Evolutionary conservation across 202 grass and related monocot genomes (phyloP), one percentile per base, ranked within the genome.

Genomic region (Carex arenaria): DNA sequence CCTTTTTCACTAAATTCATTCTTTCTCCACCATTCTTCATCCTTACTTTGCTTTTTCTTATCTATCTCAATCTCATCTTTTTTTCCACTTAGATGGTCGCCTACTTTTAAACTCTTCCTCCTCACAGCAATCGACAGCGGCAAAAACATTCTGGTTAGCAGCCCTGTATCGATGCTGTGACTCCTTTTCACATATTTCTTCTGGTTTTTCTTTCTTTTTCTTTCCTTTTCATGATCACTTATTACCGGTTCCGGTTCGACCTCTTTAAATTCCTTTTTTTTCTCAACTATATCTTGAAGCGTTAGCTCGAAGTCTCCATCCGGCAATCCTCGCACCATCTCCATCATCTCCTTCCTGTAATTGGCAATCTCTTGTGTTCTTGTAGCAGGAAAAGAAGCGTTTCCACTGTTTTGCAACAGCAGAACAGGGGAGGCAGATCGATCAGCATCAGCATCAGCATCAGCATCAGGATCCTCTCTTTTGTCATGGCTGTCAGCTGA

Each of bases 281-380:
- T 71, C 82, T 94, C 90, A 45, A 97, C 94, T 74, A 97, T 88
- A 86, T 97, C 94, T 65, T 92, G 91, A 68, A 97, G 86, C 5
- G 94, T 94, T 55, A 97, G 90, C 92, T 97, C 94, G 81, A 92
- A 94, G 0, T 81, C 89, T 10, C 85, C 56, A 85, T 97, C 94
- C 0, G 92, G 92, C 77, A 97, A 64, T 57, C 83, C 90, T 10
- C 87, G 89, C 40, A 93, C 93, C 77, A 90, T 87, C 54, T 98
- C 89, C 55, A 98, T 85, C 95, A 98, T 90, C 88, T 98, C 89
- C 83, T 92, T 91, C 72, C 93, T 88, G 84, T 93, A 93, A 12
- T 88, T 86, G 0, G 85, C 89, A 76, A 98, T 95, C 36, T 84
- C 87, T 84, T 90, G 85, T 47, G 83, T 77, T 31, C 89, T 67